Base-by-base conservation (phyloP, 257 asterid genomes). In the Penstemon eatonii region DNA sequence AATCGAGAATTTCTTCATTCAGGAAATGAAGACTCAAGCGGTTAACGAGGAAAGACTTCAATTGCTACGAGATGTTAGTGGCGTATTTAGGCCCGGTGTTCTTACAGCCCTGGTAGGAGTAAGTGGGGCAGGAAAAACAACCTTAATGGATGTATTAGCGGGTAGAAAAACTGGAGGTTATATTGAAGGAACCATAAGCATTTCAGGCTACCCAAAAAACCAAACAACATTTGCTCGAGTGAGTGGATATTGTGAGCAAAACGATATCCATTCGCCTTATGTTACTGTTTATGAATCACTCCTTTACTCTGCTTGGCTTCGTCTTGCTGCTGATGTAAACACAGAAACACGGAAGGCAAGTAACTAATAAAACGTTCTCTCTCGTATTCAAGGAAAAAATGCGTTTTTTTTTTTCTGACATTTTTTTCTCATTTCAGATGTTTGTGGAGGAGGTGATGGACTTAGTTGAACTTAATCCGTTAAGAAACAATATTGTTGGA, bases 51-150 rank as follows among this genome's bases (percentile, higher is more conserved):
- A 83, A 5, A 73, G 89, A 13, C 71, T 90, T 46, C 96, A 90
- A 55, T 80, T 90, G 58, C 73, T 90, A 36, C 71, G 83, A 73
- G 95, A 90, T 66, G 89, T 83, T 51, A 83, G 97, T 71, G 97
- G 97, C 47, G 92, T 92, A 7, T 88, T 86, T 62, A 78, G 92
- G 83, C 97, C 96, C 0, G 95, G 97, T 15, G 73, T 90, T 66
- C 74, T 90, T 7, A 90, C 97, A 55, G 97, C 96, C 7, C 64
- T 90, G 57, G 95, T 90, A 0, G 97, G 96, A 53, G 95, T 90
- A 33, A 90, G 96, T 76, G 97, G 97, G 41, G 97, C 97, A 40
- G 97, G 97, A 80, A 90, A 90, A 82, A 88, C 97, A 33, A 90
- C 97, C 38, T 82, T 90, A 63, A 90, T 90, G 97, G 97, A 90